A percentile compares a stretch with the other conserved stretches of the same genome.
Conservation (phyloP, 805 yeast genomes). For the Clavispora asparagi region DNA sequence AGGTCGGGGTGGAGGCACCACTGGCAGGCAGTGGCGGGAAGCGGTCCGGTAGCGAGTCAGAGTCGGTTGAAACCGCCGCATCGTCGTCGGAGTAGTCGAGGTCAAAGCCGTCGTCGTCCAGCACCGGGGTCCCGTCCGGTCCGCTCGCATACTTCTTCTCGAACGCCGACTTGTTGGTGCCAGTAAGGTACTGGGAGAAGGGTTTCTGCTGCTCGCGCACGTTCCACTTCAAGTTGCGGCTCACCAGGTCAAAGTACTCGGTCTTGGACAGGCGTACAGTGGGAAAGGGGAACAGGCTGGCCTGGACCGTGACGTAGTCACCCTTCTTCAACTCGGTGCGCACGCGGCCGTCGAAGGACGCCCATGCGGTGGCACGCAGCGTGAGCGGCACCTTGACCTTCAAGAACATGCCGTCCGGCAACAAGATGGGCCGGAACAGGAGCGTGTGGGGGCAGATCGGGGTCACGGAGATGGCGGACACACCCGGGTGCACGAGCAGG, state of each 20-base stretch:
- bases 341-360: slow-evolving; percentile 90
- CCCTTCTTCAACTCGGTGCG: slow-evolving; percentile 79
- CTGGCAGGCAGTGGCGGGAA: slow-evolving; percentile 26
- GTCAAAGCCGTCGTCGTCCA: slow-evolving; percentile 24
- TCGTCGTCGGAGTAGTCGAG: slow-evolving; percentile 23
- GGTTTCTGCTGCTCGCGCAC: slow-evolving; percentile 85
- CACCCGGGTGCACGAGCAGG: slow-evolving; percentile 88
- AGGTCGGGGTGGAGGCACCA: slow-evolving; percentile 28
- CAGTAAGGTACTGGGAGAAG: slow-evolving; percentile 56
- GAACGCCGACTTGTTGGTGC: slow-evolving; percentile 36
- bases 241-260: slow-evolving; percentile 78
- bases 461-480: slow-evolving; percentile 85
- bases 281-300: slow-evolving; percentile 91
- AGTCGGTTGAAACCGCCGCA: slow-evolving; percentile 5
- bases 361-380: slow-evolving; percentile 92
- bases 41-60: slow-evolving; percentile 19
- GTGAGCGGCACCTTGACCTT: slow-evolving; percentile 73
- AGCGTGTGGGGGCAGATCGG: slow-evolving; percentile 96
- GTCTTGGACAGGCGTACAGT: slow-evolving; percentile 72
- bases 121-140: not conserved
- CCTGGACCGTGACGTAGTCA: slow-evolving; percentile 78
- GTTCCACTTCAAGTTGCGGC: slow-evolving; percentile 90
- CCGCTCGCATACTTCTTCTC: slow-evolving; percentile 22
- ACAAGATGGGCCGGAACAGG: slow-evolving; percentile 83
- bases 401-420: slow-evolving; percentile 89